Evolutionary conservation across 176 grass and related monocot species (phyloP), one percentile per base, ranked within the genome.

Genomic region (Oryza glaberrima): DNA sequence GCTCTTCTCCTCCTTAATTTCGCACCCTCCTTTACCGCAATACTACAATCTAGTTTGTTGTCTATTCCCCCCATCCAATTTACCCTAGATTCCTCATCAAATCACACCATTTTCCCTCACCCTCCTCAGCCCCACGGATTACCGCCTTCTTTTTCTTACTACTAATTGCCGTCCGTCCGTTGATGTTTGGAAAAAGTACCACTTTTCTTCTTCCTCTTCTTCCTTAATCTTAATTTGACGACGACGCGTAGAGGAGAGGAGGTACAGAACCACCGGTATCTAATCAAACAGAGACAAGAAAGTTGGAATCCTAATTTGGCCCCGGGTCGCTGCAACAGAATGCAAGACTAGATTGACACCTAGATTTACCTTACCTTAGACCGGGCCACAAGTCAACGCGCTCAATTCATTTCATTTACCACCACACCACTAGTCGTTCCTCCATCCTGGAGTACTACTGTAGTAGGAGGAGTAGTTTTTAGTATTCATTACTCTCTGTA

Each of bases 351-450:
- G 58, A 60, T n/a, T 8, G 54, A 60, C 17, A 60, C 2, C 7
- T n/a, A 9, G 7, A n/a, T 61, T 61, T 23, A 63, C 20, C 20
- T 61, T 23, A 63, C 20, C 20, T 19, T 56, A 56, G 51, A 56
- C 16, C 51, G 51, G 16, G 5, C 51, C 49, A 30, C 34, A 6
- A 5, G 79, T 87, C 79, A 87, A 76, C 85, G 17, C 52, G 54
- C 54, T 20, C 5, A 58, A 9, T 44, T 44, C 5, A 58, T n/a
- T 44, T 44, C 43, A 0, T 44, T 44, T 44, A 41, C 40, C 40
- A 44, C 43, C 2, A 44, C 40, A 44, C 43, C 2, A 44, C 41
- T 43, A 43, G 41, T 43, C 41, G 41, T 43, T 43, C 38, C 35
- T 5, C 3, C 34, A 30, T 36, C 3, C 35, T 5, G 4, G 35